Evolutionary conservation across 2,329 filamentous ascomycete species (phyloP).

Genomic region (Furcasterigmium furcatum): DNA sequence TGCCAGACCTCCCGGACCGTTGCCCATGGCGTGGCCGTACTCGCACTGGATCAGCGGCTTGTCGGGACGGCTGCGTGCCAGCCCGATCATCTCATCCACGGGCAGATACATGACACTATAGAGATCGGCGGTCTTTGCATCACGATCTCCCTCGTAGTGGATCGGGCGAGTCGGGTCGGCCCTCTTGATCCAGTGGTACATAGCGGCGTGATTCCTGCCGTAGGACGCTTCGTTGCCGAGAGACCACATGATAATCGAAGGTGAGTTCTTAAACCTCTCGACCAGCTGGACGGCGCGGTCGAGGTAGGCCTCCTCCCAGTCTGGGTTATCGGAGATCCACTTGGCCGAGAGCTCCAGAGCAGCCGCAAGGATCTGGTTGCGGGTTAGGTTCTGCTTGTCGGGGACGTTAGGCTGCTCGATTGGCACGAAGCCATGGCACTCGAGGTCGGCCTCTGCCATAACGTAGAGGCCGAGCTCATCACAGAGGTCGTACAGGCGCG

Average conservation of each 20-base stretch:
- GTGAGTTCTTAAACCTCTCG: constrained; percentile 54
- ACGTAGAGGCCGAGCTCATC: constrained; percentile 64
- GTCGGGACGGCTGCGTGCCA: constrained; percentile 32
- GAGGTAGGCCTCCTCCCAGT: constrained; percentile 62
- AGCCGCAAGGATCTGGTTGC: neutral
- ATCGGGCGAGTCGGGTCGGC: constrained; percentile 55
- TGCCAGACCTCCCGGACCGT: constrained; percentile 63
- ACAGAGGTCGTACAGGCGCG: constrained; percentile 55
- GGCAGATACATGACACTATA: constrained; percentile 63
- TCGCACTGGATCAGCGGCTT: constrained; percentile 59
- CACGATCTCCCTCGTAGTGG: constrained; percentile 62
- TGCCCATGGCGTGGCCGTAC: constrained; percentile 65
- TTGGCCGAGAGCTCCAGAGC: constrained; percentile 30
- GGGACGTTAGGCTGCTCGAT: constrained; percentile 20
- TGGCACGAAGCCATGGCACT: constrained; percentile 49
- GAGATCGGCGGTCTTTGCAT: constrained; percentile 58
- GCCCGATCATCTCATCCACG: constrained; percentile 37
- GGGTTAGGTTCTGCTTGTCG: neutral
- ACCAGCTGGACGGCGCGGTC: constrained; percentile 65
- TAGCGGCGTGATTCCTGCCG: constrained; percentile 62
- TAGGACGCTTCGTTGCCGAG: constrained; percentile 72
- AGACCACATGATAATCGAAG: constrained; percentile 68
- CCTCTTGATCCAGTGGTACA: constrained; percentile 60
- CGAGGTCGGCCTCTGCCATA: constrained; percentile 54
- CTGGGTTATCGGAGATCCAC: constrained; percentile 57